phyloP scores from a whole-genome alignment of 2,329 filamentous ascomycete species.

The Pyrenophora graminea region DNA sequence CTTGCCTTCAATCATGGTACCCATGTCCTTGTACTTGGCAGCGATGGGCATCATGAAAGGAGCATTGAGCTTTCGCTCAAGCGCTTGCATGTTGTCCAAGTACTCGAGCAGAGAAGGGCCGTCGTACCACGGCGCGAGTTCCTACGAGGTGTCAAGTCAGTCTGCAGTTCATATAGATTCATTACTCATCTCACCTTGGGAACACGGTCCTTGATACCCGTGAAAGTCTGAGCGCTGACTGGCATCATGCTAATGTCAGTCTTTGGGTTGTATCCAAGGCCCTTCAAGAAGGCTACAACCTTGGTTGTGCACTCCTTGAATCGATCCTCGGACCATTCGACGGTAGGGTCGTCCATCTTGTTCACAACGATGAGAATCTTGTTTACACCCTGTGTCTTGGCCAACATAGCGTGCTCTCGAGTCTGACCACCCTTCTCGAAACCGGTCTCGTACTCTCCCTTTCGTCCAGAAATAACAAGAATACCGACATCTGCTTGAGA shows the following conservation, averaged over 20 bases:
- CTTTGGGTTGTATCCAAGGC: constrained; percentile 91
- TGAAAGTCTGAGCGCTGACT: constrained; percentile 82
- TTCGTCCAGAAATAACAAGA: constrained; percentile 92
- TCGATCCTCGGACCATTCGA: constrained; percentile 91
- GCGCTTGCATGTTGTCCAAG: constrained; percentile 87
- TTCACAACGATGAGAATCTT: constrained; percentile 88
- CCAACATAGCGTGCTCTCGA: constrained; percentile 94
- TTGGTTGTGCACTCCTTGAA: constrained; percentile 94
- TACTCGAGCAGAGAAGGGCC: constrained; percentile 93
- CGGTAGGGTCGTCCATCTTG: constrained; percentile 99
- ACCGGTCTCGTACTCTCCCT: constrained; percentile 98
- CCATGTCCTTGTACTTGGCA: constrained; percentile 96
- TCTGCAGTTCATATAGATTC: neutral
- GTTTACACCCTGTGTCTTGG: constrained; percentile 97
- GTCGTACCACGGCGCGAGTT: constrained; percentile 78
- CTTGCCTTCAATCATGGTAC: constrained; percentile 97
- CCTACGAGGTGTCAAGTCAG: constrained; percentile 34
- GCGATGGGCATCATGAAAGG: constrained; percentile 99
- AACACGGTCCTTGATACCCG: constrained; percentile 87
- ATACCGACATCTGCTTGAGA: constrained; percentile 70
- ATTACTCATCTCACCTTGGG: constrained; percentile 50
- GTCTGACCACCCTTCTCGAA: constrained; percentile 98
- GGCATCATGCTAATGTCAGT: constrained; percentile 95
- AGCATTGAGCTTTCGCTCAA: constrained; percentile 94
- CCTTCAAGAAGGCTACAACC: constrained; percentile 84